Evolutionary conservation across 2,329 filamentous ascomycete species (phyloP), one percentile per base, ranked within the genome.

Genomic region (Botrytis sinoallii): DNA sequence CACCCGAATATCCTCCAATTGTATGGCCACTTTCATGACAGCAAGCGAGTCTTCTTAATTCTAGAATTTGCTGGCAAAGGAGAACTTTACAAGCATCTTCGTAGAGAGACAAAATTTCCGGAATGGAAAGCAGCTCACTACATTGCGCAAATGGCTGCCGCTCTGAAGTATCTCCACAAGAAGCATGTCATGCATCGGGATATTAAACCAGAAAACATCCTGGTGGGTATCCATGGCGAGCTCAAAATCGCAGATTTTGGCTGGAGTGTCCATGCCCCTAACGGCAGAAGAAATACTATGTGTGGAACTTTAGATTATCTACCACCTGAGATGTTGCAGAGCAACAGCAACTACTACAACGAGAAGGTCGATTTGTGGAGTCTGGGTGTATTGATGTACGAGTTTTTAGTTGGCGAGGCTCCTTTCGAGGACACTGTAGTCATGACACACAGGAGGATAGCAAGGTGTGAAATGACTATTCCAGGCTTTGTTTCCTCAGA

Each of bases 191-290:
- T 98, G 85, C 95, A 98, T 84, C 89, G 95, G 74, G 95, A 98
- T 80, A 98, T 98, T 85, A 98, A 98, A 86, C 95, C 95, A 3
- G 95, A 98, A 84, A 98, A 98, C 80, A 98, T 98, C 77, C 88
- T 98, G 35, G 92, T 98, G 44, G 95, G 95, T 22, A 94, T 98
- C 75, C 95, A 98, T 81, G 96, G 95, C 77, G 96, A 99, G 86
- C 95, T 99, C 85, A 99, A 99, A 84, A 95, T 99, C 80, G 97
- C 94, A 7, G 96, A 99, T 83, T 99, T 98, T 81, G 95, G 96
- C 68, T 99, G 96, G 96, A 97, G 93, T 82, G 96, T 98, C 6
- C 96, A 99, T 83, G 96, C 96, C 8, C 96, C 96, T 42, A 98
- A 97, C 83, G 97, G 95, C 84, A 87, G 96, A 78, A 88, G 96